Base-by-base conservation (phyloP, 1,284 basidiomycete genomes). In the Singerocomus rubriflavus region DNA sequence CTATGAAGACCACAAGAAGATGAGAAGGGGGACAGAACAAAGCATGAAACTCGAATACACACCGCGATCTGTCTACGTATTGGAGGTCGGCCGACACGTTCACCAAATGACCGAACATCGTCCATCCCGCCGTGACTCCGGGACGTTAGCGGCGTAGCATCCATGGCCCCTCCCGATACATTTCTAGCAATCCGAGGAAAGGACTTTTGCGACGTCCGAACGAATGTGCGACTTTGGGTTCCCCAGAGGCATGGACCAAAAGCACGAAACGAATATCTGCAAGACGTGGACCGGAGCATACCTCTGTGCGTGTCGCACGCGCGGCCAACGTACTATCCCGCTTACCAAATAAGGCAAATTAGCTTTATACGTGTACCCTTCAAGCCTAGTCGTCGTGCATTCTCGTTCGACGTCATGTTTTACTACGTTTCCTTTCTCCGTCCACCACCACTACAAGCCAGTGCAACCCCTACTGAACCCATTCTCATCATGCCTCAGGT, bases 361-460 rank as follows among this genome's bases (percentile, higher is more conserved):
- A 21, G 21, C 21, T 21, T 21, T 21, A 21, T 21, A 21, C 21
- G 21, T 21, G 21, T 21, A 21, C 21, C 4, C 21, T 21, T 21
- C 21, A 21, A 21, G 21, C 21, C 21, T 21, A 21, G 21, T 21
- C 21, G 21, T 21, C 21, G 21, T 21, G 4, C 21, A 2, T 2
- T 21, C 21, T 21, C 21, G 21, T 4, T 21, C 21, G 21, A 21
- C 21, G 21, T 21, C 21, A 88, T 91, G 88, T 89, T 87, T 68
- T 86, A 76, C 68, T 91, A 89, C 67, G 58, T 91, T 21, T 88
- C 85, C 25, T 90, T 91, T 61, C 77, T 91, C 14, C 80, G 87
- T 48, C 85, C 88, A 14, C 89, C 88, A 11, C 85, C 85, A 10
- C 59, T 68, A 9, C 74, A 77, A 45, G 71, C 72, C 2, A 59